Conservation (phyloP, 2,329 filamentous ascomycete genomes). For the Aspergillus nomiae region DNA sequence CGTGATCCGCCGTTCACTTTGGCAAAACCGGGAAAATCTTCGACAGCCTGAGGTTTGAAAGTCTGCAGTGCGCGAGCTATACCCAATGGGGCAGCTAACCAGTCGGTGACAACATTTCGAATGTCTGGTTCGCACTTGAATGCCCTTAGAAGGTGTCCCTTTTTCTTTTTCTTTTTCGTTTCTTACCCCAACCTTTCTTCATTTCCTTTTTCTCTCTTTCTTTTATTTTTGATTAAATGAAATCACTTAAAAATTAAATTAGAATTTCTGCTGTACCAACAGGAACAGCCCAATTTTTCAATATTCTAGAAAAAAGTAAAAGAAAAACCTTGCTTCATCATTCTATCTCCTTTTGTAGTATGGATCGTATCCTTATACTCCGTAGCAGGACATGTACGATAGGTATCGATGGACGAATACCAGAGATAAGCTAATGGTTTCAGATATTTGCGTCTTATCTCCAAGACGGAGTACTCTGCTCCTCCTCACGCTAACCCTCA, state of each 20-base stretch:
- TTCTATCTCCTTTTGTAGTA: background rate
- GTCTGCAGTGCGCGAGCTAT: background rate
- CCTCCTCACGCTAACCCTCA: slow-evolving; percentile 1
- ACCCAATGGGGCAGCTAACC: background rate
- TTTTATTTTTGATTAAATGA: no score
- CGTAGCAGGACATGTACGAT: background rate
- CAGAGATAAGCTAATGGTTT: slow-evolving; percentile 1
- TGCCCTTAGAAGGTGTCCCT: background rate
- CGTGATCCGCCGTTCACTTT: slow-evolving; percentile 2
- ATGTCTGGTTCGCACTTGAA: background rate
- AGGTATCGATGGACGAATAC: background rate
- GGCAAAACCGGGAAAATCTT: slow-evolving; percentile 1
- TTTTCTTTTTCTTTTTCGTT: background rate
- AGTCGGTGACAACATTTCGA: slow-evolving; percentile 1
- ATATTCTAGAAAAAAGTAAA: background rate
- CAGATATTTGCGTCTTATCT: background rate
- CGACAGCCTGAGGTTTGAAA: background rate
- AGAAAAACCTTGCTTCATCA: background rate
- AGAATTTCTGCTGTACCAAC: background rate
- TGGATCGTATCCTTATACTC: no score
- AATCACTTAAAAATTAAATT: background rate
- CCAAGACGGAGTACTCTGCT: slow-evolving; percentile 4
- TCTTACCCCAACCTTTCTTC: background rate
- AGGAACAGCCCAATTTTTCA: background rate
- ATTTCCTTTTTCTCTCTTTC: no score